Evolutionary conservation across 2,329 filamentous ascomycete genomes (phyloP).

Genomic region (Paraconiothyrium brasiliense): DNA sequence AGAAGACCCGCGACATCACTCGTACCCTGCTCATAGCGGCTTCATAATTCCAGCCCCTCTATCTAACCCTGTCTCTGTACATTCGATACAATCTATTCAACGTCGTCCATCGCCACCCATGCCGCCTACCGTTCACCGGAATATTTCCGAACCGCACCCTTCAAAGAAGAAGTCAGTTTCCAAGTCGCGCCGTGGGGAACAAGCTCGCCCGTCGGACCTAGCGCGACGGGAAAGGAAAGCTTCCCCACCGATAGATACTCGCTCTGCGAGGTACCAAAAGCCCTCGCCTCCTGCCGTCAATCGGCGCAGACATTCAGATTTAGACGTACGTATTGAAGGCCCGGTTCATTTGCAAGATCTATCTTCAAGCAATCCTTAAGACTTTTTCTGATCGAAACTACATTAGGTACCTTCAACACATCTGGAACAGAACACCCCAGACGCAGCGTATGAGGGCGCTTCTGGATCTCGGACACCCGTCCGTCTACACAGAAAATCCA

Average conservation of each 20-base stretch:
- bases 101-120: not conserved
- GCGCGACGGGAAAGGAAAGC: too few relatives aligned
- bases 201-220: not conserved
- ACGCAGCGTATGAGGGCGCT: not conserved
- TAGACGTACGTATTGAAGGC: not conserved
- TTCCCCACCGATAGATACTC: not conserved
- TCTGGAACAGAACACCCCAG: not conserved
- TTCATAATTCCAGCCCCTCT: too few relatives aligned
- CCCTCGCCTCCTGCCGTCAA: not conserved
- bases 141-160: not conserved
- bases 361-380: too few relatives aligned
- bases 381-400: not conserved
- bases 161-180: not conserved
- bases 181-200: not conserved
- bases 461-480: not conserved
- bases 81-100: not conserved
- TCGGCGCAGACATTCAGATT: conserved; percentile 7
- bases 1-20: too few relatives aligned
- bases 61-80: too few relatives aligned
- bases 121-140: not conserved
- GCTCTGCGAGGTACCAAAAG: not conserved
- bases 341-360: too few relatives aligned
- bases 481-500: not conserved
- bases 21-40: too few relatives aligned
- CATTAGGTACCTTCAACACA: not conserved